These are phyloP conservation scores for Medicago truncatula DNA, from an alignment of 306 rosid genomes.

Conservation along the genomic window MtrunA17r5.0-ANR NC_053046.1:2057001-2057500, in stretches of 20 bases:
- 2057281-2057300: constrained; percentile 65
- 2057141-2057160: constrained; percentile 79
- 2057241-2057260: constrained; percentile 10
- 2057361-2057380: constrained; percentile 89
- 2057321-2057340: constrained; percentile 77
- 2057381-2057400: constrained; percentile 89
- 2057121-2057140: constrained; percentile 88
- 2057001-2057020: constrained; percentile 2
- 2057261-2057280: constrained; percentile 28
- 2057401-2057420: constrained; percentile 89
- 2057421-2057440: constrained; percentile 78
- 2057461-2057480: constrained; percentile 79
- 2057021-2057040: constrained; percentile 12
- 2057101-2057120: constrained; percentile 60
- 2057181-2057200: constrained; percentile 75
- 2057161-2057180: constrained; percentile 68
- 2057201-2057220: constrained; percentile 13
- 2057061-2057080: constrained; percentile 4
- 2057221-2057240: neutral
- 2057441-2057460: constrained; percentile 63
- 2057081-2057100: constrained; percentile 17
- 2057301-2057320: constrained; percentile 74
- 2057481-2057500: constrained; percentile 81
- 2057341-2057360: constrained; percentile 88
- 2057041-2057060: constrained; percentile 15